These are phyloP conservation scores for Ochetophila trinervis DNA, from an alignment of 306 rosid genomes.

Conservation along the genomic window DNA sequence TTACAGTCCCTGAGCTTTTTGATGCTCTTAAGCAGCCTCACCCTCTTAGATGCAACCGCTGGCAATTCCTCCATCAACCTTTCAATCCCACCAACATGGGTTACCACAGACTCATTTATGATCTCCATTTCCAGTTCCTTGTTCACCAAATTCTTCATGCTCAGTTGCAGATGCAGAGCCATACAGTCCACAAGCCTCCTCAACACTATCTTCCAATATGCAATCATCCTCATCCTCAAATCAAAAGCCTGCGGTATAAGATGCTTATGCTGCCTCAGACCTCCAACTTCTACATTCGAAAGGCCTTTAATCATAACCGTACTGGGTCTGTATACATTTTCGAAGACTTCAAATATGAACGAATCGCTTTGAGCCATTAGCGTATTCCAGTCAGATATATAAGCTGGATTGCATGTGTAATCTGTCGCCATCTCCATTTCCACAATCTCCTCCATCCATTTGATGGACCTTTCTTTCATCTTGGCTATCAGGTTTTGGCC, in stretches of 20 bases:
- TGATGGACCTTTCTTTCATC: conserved; percentile 27
- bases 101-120: conserved; percentile 5
- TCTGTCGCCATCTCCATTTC: conserved; percentile 46
- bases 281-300: neutral
- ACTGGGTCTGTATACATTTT: accelerated
- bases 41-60: conserved; percentile 12
- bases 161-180: conserved; percentile 24
- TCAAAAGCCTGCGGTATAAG: conserved; percentile 9
- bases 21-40: conserved; percentile 5
- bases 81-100: conserved; percentile 15
- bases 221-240: conserved; percentile 21
- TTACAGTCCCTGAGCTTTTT: conserved; percentile 15
- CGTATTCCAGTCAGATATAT: conserved; percentile 13
- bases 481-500: conserved; percentile 17
- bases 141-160: conserved; percentile 2
- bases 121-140: conserved; percentile 16
- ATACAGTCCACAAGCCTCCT: conserved; percentile 20
- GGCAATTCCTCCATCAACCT: conserved; percentile 24
- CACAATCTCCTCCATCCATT: conserved; percentile 23
- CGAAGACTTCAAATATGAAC: neutral
- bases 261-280: neutral
- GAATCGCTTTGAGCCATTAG: conserved; percentile 17
- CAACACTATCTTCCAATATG: conserved; percentile 22
- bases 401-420: conserved; percentile 44
- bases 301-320: conserved; percentile 22